phyloP scores from a whole-genome alignment of 352 stramenopile species.

The Thraustochytrium striatum region DNA sequence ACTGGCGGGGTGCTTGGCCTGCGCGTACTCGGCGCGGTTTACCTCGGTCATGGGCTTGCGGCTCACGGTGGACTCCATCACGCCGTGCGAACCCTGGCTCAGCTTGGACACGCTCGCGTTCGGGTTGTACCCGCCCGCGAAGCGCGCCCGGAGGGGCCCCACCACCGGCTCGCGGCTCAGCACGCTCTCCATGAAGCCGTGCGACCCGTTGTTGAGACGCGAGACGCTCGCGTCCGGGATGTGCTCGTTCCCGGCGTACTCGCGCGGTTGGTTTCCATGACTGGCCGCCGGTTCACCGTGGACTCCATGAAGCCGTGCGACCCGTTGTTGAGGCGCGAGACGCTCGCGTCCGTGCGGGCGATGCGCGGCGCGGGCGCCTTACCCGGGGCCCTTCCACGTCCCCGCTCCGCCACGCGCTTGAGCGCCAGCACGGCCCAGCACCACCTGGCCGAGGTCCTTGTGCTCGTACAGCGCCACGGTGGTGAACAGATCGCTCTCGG shows the following conservation, averaged over 20 bases:
- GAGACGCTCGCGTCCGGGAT: neutral
- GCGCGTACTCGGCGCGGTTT: constrained; percentile 26
- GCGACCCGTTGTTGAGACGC: neutral
- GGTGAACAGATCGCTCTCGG: constrained; percentile 80
- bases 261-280: neutral
- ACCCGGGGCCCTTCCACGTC: neutral
- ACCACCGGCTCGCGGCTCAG: too few relatives aligned
- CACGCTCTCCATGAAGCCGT: neutral
- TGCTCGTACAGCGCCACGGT: constrained; percentile 79
- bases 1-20: neutral
- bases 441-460: constrained; percentile 75
- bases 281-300: neutral
- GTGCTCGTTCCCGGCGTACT: neutral
- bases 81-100: constrained; percentile 3
- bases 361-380: neutral
- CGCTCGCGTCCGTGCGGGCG: neutral
- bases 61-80: neutral
- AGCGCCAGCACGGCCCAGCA: constrained; percentile 75
- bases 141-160: neutral
- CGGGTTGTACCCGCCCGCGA: neutral
- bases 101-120: constrained; percentile 21
- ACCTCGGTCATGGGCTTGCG: constrained; percentile 13
- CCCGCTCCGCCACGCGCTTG: constrained; percentile 55
- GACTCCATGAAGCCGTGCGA: constrained; percentile 33
- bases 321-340: constrained; percentile 14